Base-by-base conservation (phyloP, 306 rosid genomes). In the Quercus robur region DNA sequence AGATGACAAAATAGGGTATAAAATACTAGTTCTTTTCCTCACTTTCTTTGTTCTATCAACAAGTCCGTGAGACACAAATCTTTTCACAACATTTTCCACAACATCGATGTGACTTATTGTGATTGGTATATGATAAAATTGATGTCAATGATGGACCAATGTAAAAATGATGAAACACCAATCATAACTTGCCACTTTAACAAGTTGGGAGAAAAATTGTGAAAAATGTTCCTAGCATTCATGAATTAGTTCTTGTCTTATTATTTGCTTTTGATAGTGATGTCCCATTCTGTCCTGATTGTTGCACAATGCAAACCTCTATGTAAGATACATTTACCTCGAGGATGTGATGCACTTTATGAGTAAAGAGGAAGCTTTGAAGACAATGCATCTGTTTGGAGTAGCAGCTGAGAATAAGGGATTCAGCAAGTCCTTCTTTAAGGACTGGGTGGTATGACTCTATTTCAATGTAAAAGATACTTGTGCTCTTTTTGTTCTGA, bases 311-410 rank as follows among this genome's bases (percentile, higher is more conserved):
- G 5, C 9, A 8, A 64, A 64, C 3, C 12, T 5, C 44, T 64
- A 15, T 19, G 33, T 49, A 76, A 86, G 86, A 70, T 31, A 20
- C 81, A 86, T 86, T 77, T 63, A 19, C 54, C 79, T 80, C 28
- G 71, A 77, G 11, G 87, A 86, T 70, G 35, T 83, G 41, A 74
- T 56, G 81, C 57, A 35, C n/a, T 86, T 83, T 75, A 83, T 80
- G 83, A 28, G 78, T 71, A 71, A 86, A 71, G 87, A 83, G 23
- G 82, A 86, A 66, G 81, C 89, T 78, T 75, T 66, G 71, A 75
- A 70, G 79, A 80, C 89, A 10, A 55, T 83, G 66, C 33, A 25
- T 41, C 69, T 73, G 54, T 74, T 83, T 25, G 85, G 87, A 52
- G 75, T 46, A 56, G 57, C 64, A 26, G 18, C 52, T 56, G 46